phyloP scores from a whole-genome alignment of 768 basidiomycete species.

The Cystobasidium tubakii region DNA sequence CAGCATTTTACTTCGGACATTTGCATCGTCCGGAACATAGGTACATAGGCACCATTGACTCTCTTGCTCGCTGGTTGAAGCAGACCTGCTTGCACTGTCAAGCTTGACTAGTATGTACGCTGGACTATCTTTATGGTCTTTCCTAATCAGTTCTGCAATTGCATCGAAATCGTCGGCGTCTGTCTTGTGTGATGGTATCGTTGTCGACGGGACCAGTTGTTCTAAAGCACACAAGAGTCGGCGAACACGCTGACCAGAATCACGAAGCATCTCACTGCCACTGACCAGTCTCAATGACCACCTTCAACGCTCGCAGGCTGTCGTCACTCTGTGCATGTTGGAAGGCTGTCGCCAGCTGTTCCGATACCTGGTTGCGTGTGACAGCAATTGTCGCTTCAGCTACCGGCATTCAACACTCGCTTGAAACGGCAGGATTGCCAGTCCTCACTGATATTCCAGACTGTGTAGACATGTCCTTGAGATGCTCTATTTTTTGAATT shows the following conservation, averaged over 20 bases:
- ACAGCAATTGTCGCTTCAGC: not conserved
- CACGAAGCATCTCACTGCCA: not conserved
- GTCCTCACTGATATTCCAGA: slow-evolving; percentile 19
- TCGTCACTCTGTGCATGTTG: not conserved
- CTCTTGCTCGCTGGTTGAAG: not conserved
- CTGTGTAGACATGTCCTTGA: slow-evolving; percentile 23
- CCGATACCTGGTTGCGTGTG: not conserved
- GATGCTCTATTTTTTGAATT: not conserved
- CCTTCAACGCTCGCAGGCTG: slow-evolving; percentile 15
- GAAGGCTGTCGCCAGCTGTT: slow-evolving; percentile 22
- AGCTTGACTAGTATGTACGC: slow-evolving; percentile 30
- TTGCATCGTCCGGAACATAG: slow-evolving; percentile 77
- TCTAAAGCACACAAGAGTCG: not conserved
- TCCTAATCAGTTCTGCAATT: not conserved
- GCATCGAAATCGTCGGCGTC: slow-evolving; percentile 16
- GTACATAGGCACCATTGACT: slow-evolving; percentile 65
- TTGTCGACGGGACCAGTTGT: slow-evolving; percentile 20
- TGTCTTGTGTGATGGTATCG: not conserved
- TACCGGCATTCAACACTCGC: not conserved
- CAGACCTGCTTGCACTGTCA: not conserved
- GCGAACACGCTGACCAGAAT: not conserved
- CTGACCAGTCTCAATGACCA: slow-evolving; percentile 11
- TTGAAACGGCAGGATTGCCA: too few relatives aligned
- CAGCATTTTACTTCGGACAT: slow-evolving; percentile 82
- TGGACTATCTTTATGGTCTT: not conserved